phyloP scores from a whole-genome alignment of 169 alveolate species.

The Plasmodium billcollinsi region DNA sequence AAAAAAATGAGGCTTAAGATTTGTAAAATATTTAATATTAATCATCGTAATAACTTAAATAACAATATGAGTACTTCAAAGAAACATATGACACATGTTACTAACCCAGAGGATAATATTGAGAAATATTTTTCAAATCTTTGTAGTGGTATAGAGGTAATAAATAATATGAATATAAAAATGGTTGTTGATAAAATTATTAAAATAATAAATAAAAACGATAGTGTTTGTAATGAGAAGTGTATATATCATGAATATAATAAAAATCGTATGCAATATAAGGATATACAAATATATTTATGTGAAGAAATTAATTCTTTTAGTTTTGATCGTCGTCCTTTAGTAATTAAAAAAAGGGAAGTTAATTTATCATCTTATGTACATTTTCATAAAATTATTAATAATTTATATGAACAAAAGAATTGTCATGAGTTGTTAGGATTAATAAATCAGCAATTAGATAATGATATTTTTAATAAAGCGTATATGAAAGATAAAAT shows the following conservation, averaged over 20 bases:
- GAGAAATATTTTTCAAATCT: conserved; percentile 47
- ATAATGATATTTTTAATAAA: conserved; percentile 43
- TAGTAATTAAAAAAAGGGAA: conserved; percentile 54
- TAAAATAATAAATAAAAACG: conserved; percentile 35
- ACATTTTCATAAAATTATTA: conserved; percentile 49
- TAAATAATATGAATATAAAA: conserved; percentile 68
- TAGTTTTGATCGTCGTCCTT: conserved; percentile 57
- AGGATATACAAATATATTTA: conserved; percentile 40
- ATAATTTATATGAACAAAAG: neutral
- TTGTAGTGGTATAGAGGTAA: conserved; percentile 61
- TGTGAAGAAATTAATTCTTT: conserved; percentile 66
- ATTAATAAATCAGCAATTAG: conserved; percentile 15
- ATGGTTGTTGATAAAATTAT: conserved; percentile 55
- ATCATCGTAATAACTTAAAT: conserved; percentile 25
- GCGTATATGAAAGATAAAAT: conserved; percentile 6
- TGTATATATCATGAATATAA: conserved; percentile 36
- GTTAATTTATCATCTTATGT: conserved; percentile 50
- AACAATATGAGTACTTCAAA: neutral
- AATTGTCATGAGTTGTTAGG: neutral
- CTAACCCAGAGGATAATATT: conserved; percentile 14
- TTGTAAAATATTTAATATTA: conserved; percentile 52
- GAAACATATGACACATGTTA: neutral
- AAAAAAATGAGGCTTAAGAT: conserved; percentile 33
- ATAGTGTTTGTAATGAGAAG: conserved; percentile 49
- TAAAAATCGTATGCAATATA: conserved; percentile 28